Conservation (phyloP, 148 eudicot genomes). For the Heliosperma pusillum region DNA sequence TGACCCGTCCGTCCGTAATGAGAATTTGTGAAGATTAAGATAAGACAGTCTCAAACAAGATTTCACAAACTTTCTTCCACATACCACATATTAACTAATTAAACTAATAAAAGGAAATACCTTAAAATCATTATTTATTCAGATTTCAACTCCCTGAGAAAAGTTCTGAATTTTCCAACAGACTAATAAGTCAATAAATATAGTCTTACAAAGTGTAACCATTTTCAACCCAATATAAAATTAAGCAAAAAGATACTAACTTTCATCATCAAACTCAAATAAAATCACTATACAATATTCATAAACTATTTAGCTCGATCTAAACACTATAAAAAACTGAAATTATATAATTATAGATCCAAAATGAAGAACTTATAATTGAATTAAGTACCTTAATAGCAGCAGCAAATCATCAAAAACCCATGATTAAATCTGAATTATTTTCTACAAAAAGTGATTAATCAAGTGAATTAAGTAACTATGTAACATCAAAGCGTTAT, state of each 20-base stretch:
- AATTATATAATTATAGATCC: constrained; percentile 19
- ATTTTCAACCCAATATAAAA: background rate
- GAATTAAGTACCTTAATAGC: constrained; percentile 17
- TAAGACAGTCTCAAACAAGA: too few species aligned
- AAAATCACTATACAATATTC: background rate
- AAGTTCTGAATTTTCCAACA: background rate
- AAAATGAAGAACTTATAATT: background rate
- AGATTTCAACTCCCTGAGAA: background rate
- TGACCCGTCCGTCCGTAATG: too few species aligned
- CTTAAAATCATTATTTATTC: background rate
- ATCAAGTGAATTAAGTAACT: constrained; percentile 13
- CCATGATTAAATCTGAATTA: constrained; percentile 16
- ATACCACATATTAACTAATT: background rate
- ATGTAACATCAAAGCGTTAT: constrained; percentile 4
- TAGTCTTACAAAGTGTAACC: background rate
- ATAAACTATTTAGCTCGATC: constrained; percentile 2
- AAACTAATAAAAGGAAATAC: background rate
- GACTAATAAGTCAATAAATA: background rate
- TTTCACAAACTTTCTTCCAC: background rate
- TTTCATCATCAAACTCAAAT: background rate
- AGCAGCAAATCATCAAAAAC: constrained; percentile 13
- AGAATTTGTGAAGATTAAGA: too few species aligned
- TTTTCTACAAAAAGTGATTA: background rate
- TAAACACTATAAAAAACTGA: constrained; percentile 3
- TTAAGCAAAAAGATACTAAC: constrained; percentile 6